Evolutionary conservation across 1,284 basidiomycete species (phyloP), one percentile per base, ranked within the genome.

Genomic region (Phlebopus sp.): DNA sequence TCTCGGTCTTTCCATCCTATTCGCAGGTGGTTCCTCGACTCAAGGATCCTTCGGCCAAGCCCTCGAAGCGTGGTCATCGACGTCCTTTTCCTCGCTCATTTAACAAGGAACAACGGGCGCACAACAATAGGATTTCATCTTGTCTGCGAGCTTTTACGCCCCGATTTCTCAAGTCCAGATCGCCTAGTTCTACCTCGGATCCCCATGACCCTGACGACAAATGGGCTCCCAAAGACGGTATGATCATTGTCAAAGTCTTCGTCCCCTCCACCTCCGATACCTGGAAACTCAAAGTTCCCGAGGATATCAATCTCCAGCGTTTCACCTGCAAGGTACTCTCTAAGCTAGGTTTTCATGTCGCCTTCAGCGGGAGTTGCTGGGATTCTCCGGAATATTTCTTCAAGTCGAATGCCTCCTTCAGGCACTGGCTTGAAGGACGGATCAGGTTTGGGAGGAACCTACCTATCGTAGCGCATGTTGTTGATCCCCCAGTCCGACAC

Each of bases 211-310:
- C 41, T 25, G 47, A 19, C 9, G 44, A 42, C 4, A 57, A 56
- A 46, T 73, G 71, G 70, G 59, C 58, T 31, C 59, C 70, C 25
- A 57, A 57, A 34, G 54, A 66, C 25, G 70, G 67, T 5, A 59
- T 54, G 55, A 72, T 73, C 42, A 37, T 69, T 44, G 57, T 73
- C 60, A 73, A 73, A 55, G 66, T 74, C n/a, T 64, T 66, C 42
- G 68, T 72, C 11, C 69, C 71, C 15, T 61, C 62, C 31, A 70
- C 62, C 27, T 66, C 68, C 53, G 72, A 73, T 50, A 61, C 71
- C 48, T 74, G 71, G 71, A 67, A 58, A 57, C 55, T 73, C 40
- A 63, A 63, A 34, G 68, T 72, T 19, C 60, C 71, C 10, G 60
- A 61, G 44, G 54, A 58, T 41, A 54, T 65, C 45, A 48, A 49